These are phyloP conservation scores for Aspergillus nanangensis DNA, from an alignment of 495 filamentous ascomycete species.

Conservation along the genomic window DNA sequence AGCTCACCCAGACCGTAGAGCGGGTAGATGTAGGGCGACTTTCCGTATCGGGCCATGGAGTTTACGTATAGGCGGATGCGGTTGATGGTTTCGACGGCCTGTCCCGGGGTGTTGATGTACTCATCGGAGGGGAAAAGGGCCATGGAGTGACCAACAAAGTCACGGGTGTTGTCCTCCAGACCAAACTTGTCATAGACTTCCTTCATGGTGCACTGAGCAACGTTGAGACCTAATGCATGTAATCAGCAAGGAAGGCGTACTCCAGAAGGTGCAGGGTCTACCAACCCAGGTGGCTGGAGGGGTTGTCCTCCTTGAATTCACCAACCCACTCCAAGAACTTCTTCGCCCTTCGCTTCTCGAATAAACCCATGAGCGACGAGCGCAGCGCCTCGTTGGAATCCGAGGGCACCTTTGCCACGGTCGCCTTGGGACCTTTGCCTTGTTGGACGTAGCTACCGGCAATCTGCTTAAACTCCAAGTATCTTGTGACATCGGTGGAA, in stretches of 20 bases:
- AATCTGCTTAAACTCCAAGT: slow-evolving; percentile 98
- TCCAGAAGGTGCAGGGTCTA: slow-evolving; percentile 8
- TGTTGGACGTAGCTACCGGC: slow-evolving; percentile 97
- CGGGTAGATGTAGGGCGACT: slow-evolving; percentile 98
- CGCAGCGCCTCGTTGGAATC: slow-evolving; percentile 86
- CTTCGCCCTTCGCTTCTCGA: slow-evolving; percentile 96
- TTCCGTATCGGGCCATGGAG: slow-evolving; percentile 96
- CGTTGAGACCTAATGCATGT: slow-evolving; percentile 66
- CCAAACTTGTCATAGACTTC: slow-evolving; percentile 98
- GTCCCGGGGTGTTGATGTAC: slow-evolving; percentile 70
- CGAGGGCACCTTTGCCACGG: slow-evolving; percentile 93
- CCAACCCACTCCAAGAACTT: slow-evolving; percentile 97
- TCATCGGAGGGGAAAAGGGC: slow-evolving; percentile 86
- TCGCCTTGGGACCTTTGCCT: slow-evolving; percentile 70
- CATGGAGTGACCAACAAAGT: slow-evolving; percentile 98
- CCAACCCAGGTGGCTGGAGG: slow-evolving; percentile 81
- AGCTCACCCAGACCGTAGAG: slow-evolving; percentile 97
- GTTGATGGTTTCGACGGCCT: slow-evolving; percentile 80
- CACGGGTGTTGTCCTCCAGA: slow-evolving; percentile 84
- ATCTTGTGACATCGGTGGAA: slow-evolving; percentile 93
- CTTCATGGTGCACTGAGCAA: slow-evolving; percentile 79
- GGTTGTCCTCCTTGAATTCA: slow-evolving; percentile 77
- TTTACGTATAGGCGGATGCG: slow-evolving; percentile 96
- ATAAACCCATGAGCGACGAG: slow-evolving; percentile 93
- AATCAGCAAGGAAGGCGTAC: slow-evolving; percentile 9